Base-by-base conservation (phyloP, 805 yeast species). In the Wickerhamiella alocasiicola region DNA sequence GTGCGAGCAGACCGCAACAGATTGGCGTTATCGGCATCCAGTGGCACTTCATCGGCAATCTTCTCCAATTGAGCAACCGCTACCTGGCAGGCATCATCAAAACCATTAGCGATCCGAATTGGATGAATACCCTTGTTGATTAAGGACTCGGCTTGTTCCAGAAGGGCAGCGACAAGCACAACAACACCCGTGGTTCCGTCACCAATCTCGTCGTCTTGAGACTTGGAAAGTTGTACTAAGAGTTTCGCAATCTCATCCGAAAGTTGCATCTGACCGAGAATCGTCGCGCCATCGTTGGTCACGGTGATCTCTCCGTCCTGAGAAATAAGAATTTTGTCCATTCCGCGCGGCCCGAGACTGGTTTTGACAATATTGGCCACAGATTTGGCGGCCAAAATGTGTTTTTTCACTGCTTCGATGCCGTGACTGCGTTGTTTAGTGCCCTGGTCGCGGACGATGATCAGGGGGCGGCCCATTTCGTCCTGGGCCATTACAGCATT, bases 131-230 rank as follows among this genome's bases (percentile, higher is more conserved):
- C 97, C 65, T 82, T 84, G 56, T 91, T 96, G 50, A 91, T 87
- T 48, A 91, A 72, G 57, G 85, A 96, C 43, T 81, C 63, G 2
- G 98, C 96, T 64, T 91, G 95, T 60, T 88, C 96, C 44, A 91
- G 68, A 48, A 91, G 67, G 2, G 97, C 94, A 50, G 95, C 81
- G 1, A 98, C 97, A 39, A 91, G 67, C 2, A 91, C 97, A 41
- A 91, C 97, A 21, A 91, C 99, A 57, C 97, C 97, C 4, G 99
- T 91, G 21, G 99, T 91, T 56, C 98, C 98, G 60, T 88, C 98
- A 43, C 98, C 98, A 58, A 88, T 84, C 64, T 88, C 97, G 59
- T 91, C 95, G 61, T 88, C 98, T 67, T 88, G 98, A 20, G 95
- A 82, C 60, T 74, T 81, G 23, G 95, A 81, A 49, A 91, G 71